phyloP scores from a whole-genome alignment of 1,284 basidiomycete species.

The Salmacisia buchloeana region DNA sequence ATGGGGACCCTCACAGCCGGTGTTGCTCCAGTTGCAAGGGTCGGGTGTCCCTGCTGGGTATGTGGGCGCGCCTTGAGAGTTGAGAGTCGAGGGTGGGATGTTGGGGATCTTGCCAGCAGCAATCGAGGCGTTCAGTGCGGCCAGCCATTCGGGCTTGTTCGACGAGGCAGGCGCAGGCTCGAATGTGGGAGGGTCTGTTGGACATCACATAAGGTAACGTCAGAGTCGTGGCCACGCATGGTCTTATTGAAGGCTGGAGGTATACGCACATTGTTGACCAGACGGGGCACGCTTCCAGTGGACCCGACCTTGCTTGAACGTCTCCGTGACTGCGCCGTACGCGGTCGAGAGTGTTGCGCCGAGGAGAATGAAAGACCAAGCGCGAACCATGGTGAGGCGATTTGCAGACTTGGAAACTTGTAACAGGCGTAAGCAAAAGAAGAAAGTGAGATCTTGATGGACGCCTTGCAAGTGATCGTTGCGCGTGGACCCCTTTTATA shows the following conservation, averaged over 20 bases:
- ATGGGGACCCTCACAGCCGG: constrained; percentile 58
- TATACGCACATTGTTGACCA: not conserved
- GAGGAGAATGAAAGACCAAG: not conserved
- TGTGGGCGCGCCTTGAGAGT: constrained; percentile 16
- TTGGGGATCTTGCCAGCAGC: constrained; percentile 33
- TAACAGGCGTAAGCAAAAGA: no score
- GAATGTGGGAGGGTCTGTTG: not conserved
- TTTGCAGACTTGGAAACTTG: not conserved
- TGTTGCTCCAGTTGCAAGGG: constrained; percentile 35
- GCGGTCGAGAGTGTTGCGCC: not conserved
- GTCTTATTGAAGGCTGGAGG: not conserved
- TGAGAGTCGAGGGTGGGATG: constrained; percentile 17
- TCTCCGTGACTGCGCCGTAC: not conserved
- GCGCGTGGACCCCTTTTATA: no score
- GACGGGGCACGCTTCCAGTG: not conserved
- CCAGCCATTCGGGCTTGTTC: constrained; percentile 20
- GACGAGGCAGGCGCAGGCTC: constrained; percentile 2
- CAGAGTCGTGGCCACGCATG: no score
- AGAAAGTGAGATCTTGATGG: no score
- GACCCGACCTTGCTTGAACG: not conserved
- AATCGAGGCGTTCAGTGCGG: constrained; percentile 20
- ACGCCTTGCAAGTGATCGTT: no score
- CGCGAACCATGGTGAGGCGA: not conserved
- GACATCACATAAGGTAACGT: no score
- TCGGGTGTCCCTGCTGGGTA: constrained; percentile 26